Base-by-base conservation (phyloP, 306 rosid genomes). In the Fragaria vesca region DNA sequence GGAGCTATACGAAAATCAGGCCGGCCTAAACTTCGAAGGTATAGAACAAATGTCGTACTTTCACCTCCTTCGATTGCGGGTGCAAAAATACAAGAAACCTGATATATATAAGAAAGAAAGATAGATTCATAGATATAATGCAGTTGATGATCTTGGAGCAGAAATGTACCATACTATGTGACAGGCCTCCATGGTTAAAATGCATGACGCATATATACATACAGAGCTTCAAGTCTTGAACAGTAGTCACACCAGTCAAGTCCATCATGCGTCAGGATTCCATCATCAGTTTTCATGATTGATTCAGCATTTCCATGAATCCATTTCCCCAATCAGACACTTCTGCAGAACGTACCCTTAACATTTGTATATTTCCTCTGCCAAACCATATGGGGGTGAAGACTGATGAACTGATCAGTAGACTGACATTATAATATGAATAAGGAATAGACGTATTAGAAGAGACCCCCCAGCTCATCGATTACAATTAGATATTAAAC, bases 71-170 rank as follows among this genome's bases (percentile, higher is more conserved):
- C 69, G 17, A 74, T 74, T 10, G 42, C 57, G 57, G 78, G 78
- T 74, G 69, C 78, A 74, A 16, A 58, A 74, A 60, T 58, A 74
- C 78, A 58, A 74, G n/a, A 43, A 40, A 8, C 9, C 9, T 46
- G 17, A 8, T 26, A 34, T 34, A 36, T 36, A 36, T 36, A 36
- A 16, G 69, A 16, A 3, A 65, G 24, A 17, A 5, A 40, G 43
- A 42, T 8, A 6, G 45, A 42, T 32, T 15, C 5, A 10, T 24
- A 15, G 21, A 16, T 34, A 11, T 12, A n/a, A 13, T 12, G 47
- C 21, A 20, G 54, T 13, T 15, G 26, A 13, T 40, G 26, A 13
- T 40, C 17, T 9, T 12, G 11, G 26, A 40, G 77, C 68, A 21
- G 52, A 72, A 57, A 34, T 55, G 52, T 21, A 57, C 67, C 68